Evolutionary conservation across 2,329 filamentous ascomycete species (phyloP).

Genomic region (Alternaria panax): DNA sequence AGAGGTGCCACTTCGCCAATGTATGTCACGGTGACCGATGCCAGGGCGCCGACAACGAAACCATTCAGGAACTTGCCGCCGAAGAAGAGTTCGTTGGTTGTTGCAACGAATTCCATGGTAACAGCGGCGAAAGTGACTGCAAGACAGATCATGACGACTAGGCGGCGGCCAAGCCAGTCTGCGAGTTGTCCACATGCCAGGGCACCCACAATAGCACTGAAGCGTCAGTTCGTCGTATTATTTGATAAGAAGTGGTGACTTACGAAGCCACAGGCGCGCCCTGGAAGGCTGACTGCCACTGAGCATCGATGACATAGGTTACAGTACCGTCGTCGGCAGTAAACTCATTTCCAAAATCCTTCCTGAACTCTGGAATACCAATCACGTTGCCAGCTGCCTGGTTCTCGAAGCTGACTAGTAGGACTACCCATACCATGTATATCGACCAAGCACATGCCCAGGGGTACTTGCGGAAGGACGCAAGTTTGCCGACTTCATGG

Average conservation of each 20-base stretch:
- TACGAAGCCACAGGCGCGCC: conserved; percentile 53
- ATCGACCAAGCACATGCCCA: conserved; percentile 49
- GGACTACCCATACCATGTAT: conserved; percentile 52
- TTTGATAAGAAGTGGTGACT: conserved; percentile 8
- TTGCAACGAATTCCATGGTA: conserved; percentile 54
- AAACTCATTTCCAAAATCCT: conserved; percentile 54
- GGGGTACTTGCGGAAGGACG: conserved; percentile 36
- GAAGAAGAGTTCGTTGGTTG: conserved; percentile 53
- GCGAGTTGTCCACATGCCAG: conserved; percentile 48
- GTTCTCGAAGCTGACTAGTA: conserved; percentile 54
- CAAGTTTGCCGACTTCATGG: conserved; percentile 33
- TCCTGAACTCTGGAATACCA: conserved; percentile 55
- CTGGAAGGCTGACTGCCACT: conserved; percentile 57
- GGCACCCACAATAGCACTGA: conserved; percentile 40
- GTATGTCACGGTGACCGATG: conserved; percentile 51
- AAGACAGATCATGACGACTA: conserved; percentile 47
- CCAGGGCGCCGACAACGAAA: conserved; percentile 51
- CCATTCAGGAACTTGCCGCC: conserved; percentile 55
- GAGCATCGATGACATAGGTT: conserved; percentile 51
- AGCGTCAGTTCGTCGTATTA: neutral
- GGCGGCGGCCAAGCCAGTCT: conserved; percentile 48
- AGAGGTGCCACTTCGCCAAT: conserved; percentile 52
- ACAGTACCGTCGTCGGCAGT: conserved; percentile 35
- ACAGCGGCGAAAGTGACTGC: conserved; percentile 50
- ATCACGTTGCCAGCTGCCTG: conserved; percentile 54